Evolutionary conservation across 2,329 filamentous ascomycete genomes (phyloP).

Genomic region (Ceratocystis eucalypticola): DNA sequence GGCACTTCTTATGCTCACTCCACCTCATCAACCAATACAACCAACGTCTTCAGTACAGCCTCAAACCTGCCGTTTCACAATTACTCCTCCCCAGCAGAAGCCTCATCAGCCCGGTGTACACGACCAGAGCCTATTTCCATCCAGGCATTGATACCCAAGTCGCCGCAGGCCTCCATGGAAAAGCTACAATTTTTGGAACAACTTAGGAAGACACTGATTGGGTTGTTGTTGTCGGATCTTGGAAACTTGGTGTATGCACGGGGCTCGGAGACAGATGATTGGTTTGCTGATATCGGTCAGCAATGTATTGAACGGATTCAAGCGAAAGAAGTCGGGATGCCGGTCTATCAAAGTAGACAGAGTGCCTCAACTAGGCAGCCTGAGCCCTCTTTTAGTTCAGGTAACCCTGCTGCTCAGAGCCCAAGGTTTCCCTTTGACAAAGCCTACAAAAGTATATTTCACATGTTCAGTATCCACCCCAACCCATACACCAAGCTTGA

Average conservation of each 20-base stretch:
- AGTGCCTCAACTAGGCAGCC: not conserved
- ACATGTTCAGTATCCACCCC: constrained; percentile 77
- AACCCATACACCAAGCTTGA: constrained; percentile 80
- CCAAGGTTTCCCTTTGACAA: constrained; percentile 64
- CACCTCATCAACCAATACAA: constrained; percentile 43
- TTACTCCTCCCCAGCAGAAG: constrained; percentile 32
- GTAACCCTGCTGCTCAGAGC: constrained; percentile 21
- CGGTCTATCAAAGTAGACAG: not conserved
- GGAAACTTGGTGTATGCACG: constrained; percentile 73
- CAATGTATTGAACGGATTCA: constrained; percentile 51
- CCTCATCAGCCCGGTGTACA: constrained; percentile 40
- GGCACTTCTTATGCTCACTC: constrained; percentile 46
- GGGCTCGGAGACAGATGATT: constrained; percentile 84
- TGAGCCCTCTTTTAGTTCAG: not conserved
- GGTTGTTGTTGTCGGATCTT: constrained; percentile 76
- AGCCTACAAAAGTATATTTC: constrained; percentile 66
- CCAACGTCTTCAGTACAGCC: constrained; percentile 41
- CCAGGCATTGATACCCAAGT: constrained; percentile 50
- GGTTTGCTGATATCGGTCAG: constrained; percentile 60
- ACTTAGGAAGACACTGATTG: constrained; percentile 65
- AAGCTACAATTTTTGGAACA: constrained; percentile 68
- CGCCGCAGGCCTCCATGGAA: constrained; percentile 42
- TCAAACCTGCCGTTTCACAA: constrained; percentile 31
- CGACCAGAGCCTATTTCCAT: constrained; percentile 54
- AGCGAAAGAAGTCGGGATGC: constrained; percentile 23